Evolutionary conservation across 2,329 filamentous ascomycete genomes (phyloP).

Genomic region (Hypomyces rosellus): DNA sequence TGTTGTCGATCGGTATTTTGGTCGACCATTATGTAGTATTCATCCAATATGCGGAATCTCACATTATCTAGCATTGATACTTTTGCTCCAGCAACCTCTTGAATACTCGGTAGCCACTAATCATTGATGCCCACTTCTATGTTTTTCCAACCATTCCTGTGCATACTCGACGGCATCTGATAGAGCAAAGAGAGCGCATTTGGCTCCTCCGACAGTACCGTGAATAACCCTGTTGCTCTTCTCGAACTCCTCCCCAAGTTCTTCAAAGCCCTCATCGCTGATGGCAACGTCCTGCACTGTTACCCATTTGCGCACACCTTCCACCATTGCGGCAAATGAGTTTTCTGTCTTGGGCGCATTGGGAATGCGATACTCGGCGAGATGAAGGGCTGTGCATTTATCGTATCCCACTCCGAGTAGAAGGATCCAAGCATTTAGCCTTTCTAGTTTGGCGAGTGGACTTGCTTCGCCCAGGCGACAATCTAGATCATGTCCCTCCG

Average conservation of each 20-base stretch:
- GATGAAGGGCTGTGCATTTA: conserved; percentile 13
- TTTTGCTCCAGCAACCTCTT: no score
- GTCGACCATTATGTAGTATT: no score
- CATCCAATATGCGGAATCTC: no score
- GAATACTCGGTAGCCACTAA: no score
- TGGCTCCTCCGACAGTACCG: neutral
- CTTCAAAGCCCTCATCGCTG: conserved; percentile 9
- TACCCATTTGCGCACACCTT: conserved; percentile 10
- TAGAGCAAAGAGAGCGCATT: neutral
- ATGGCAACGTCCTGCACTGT: conserved; percentile 6
- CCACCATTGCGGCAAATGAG: conserved; percentile 11
- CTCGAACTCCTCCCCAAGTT: conserved; percentile 5
- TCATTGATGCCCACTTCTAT: neutral
- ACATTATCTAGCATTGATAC: no score
- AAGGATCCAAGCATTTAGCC: conserved; percentile 9
- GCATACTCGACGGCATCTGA: neutral
- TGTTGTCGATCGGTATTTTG: no score
- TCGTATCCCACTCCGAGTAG: conserved; percentile 12
- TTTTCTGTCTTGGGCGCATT: neutral
- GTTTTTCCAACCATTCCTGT: neutral
- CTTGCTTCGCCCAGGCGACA: conserved; percentile 6
- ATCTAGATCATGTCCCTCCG: neutral
- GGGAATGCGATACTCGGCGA: conserved; percentile 11
- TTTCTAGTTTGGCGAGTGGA: conserved; percentile 6
- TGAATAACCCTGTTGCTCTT: neutral